Evolutionary conservation across 2,329 filamentous ascomycete species (phyloP), one percentile per base, ranked within the genome.

Genomic region (Beauveria australis): DNA sequence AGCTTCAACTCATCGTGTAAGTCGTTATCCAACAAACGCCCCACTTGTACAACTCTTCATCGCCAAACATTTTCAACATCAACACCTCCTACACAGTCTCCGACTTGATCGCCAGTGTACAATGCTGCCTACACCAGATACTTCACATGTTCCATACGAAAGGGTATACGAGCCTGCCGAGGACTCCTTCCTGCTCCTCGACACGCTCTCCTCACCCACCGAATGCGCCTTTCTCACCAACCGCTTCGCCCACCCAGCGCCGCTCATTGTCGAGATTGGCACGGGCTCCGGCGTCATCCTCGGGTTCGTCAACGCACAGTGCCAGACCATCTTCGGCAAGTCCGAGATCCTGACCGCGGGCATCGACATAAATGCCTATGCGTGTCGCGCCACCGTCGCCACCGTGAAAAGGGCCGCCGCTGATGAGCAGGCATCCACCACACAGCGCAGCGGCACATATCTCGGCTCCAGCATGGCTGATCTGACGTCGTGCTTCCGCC

Each of bases 91-190:
- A 53, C 26, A 46, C 16, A 40, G 70, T 43, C n/a, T 3, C 30
- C 5, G n/a, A 40, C 5, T 5, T 4, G 6, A 41, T 16, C 48
- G 26, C 46, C 28, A 53, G 14, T 33, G 16, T 18, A 52, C 2
- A 14, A 96, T 97, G 92, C 84, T 99, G 30, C 92, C 93, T 10
- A 99, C 94, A 1, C 94, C 94, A 16, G 90, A 91, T 61, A 99
- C 94, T 3, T 89, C 89, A 24, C 94, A 99, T 76, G 90, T 97
- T 62, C 84, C 88, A 59, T 96, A 92, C 75, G 84, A 90, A 72
- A 86, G 88, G 60, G 87, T 97, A 67, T 99, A 99, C 76, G 92
- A 97, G 71, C 94, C 94, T 41, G 89, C 93, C 12, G 94, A 99
- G 75, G 94, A 99, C 77, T 97, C 92, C 5, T 99, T 91, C 71